phyloP scores from a whole-genome alignment of 2,329 filamentous ascomycete genomes.

The Cercospora nicotianae region DNA sequence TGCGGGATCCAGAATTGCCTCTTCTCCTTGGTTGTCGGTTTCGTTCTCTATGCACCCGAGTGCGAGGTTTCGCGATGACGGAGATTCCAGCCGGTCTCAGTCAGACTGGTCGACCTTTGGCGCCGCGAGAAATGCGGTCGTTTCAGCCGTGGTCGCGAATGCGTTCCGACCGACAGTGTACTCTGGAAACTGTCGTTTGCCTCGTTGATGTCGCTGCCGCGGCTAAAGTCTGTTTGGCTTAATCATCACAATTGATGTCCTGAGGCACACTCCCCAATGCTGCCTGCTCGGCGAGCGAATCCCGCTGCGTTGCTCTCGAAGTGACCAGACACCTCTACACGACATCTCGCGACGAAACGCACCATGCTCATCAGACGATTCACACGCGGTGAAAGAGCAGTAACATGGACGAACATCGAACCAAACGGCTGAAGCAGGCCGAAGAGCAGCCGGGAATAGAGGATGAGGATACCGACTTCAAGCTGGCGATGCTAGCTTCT shows the following conservation, averaged over 20 bases:
- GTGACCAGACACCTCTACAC: neutral
- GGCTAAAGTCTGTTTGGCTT: slow-evolving; percentile 5
- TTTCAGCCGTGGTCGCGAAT: neutral
- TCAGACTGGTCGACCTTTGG: neutral
- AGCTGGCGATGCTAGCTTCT: slow-evolving; percentile 79
- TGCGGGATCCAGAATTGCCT: neutral
- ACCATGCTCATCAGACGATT: neutral
- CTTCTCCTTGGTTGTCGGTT: slow-evolving; percentile 8
- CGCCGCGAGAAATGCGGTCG: neutral
- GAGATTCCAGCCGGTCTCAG: neutral
- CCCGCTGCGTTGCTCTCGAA: neutral
- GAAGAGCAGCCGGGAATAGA: slow-evolving; percentile 12
- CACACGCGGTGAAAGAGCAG: neutral
- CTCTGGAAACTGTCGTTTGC: neutral
- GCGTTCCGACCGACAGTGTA: neutral
- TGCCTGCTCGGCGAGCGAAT: neutral
- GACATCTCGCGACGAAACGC: neutral
- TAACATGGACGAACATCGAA: slow-evolving; percentile 23
- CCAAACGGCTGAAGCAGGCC: slow-evolving; percentile 25
- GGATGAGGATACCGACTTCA: slow-evolving; percentile 84
- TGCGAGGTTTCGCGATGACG: slow-evolving; percentile 4
- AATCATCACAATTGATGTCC: neutral
- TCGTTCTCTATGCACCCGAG: slow-evolving; percentile 13
- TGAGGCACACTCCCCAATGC: neutral
- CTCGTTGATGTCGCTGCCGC: slow-evolving; percentile 5